Conservation (phyloP, 305 asterid genomes). For the Fraxinus floribunda region DNA sequence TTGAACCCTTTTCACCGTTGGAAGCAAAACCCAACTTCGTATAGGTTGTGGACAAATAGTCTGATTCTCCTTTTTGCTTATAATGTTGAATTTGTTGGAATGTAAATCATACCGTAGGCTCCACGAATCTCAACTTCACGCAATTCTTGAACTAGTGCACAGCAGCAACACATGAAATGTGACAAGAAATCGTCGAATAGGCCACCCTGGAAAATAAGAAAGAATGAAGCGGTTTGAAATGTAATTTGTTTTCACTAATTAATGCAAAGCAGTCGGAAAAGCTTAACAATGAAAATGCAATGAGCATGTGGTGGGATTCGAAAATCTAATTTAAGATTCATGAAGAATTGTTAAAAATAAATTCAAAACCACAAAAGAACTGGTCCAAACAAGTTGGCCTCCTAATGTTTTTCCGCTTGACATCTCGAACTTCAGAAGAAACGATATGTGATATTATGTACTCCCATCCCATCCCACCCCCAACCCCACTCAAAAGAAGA, state of each 20-base stretch:
- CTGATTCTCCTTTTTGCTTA: background rate
- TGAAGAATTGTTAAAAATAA: background rate
- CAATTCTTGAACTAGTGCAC: constrained; percentile 36
- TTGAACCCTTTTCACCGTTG: background rate
- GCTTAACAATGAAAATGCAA: background rate
- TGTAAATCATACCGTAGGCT: background rate
- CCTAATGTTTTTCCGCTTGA: background rate
- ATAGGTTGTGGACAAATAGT: background rate
- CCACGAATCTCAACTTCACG: constrained; percentile 29
- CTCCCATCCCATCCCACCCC: background rate
- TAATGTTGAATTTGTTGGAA: background rate
- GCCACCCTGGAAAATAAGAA: constrained; percentile 28
- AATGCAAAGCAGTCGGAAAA: background rate
- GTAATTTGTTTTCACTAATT: background rate
- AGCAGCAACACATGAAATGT: constrained; percentile 33
- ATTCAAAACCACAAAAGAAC: background rate
- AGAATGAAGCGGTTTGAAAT: background rate
- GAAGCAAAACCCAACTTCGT: no score
- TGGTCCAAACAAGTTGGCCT: background rate
- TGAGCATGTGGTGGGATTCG: background rate
- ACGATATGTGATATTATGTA: background rate
- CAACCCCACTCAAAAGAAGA: background rate
- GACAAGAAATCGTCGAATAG: constrained; percentile 29
- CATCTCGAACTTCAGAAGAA: background rate
- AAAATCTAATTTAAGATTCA: background rate